Base-by-base conservation (phyloP, 176 grass and related monocot species). In the Oryza coarctata region DNA sequence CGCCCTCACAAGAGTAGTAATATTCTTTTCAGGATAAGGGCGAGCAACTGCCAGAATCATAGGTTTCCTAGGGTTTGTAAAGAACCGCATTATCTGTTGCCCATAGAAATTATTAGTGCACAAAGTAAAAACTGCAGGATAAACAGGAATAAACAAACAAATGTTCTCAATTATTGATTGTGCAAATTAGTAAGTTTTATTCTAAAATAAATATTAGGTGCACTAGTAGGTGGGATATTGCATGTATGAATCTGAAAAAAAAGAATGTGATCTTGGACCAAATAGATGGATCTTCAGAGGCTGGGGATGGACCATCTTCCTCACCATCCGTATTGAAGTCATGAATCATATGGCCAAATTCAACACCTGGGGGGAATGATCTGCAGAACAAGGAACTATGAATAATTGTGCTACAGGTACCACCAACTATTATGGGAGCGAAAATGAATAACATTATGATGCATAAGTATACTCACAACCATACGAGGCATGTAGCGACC, bases 21-120 rank as follows among this genome's bases (percentile, higher is more conserved):
- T 87, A 70, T 94, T 94, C 78, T 94, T 94, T 86, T 94, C 90
- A 33, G 89, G 85, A 74, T 94, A 91, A 65, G 93, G 84, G 47
- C 93, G 90, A 35, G 93, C 90, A 72, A 94, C 83, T 40, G 89
- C 93, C 80, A 94, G 85, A 71, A 94, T 94, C 89, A 94, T 90
- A 78, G 93, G 93, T 75, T 94, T 94, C 49, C 93, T 86, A 88
- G 93, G 93, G 76, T 94, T 94, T 83, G 93, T 94, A 76, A 94
- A 94, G 79, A 94, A 94, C 23, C 93, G 84, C 93, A 94, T 94
- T 90, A 94, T 92, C 93, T 94, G 85, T 38, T 47, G 88, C 36
- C 40, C 5, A 35, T 31, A 77, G 35, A 90, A 41, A 90, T 71
- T 75, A 86, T 79, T 29, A 90, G 38, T 5, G 27, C 68, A 73